Conservation (phyloP, 1,284 basidiomycete genomes). For the Pseudozyma flocculosa region DNA sequence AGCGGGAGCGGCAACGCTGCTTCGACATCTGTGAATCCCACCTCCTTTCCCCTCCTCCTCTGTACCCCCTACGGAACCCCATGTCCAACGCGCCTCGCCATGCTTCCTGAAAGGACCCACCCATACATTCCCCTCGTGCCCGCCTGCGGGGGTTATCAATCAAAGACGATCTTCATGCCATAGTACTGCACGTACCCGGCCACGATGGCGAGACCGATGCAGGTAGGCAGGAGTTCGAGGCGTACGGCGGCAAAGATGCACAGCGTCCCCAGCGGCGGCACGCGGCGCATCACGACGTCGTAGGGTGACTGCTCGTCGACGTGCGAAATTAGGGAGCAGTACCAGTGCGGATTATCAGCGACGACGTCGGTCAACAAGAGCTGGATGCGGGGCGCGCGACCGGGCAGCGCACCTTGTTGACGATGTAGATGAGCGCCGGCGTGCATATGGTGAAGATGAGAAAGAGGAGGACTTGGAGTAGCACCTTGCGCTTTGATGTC, state of each 20-base stretch:
- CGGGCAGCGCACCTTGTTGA: constrained; percentile 53
- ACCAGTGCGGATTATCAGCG: not conserved
- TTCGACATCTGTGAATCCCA: too few relatives aligned
- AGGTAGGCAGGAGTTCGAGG: constrained; percentile 49
- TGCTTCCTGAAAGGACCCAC: too few relatives aligned
- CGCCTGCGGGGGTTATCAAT: constrained; percentile 3
- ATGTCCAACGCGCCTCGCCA: too few relatives aligned
- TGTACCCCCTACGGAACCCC: too few relatives aligned
- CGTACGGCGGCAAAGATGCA: constrained; percentile 58
- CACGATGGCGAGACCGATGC: constrained; percentile 48
- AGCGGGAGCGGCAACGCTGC: too few relatives aligned
- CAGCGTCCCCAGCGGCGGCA: constrained; percentile 57
- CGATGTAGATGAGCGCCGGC: constrained; percentile 42
- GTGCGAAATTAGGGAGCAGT: constrained; percentile 8
- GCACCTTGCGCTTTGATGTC: constrained; percentile 19
- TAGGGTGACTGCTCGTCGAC: constrained; percentile 39
- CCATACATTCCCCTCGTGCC: not conserved
- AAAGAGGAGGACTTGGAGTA: constrained; percentile 31
- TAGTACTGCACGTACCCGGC: constrained; percentile 28
- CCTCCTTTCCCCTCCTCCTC: too few relatives aligned
- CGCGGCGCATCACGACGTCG: constrained; percentile 49
- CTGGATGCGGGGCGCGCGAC: too few relatives aligned
- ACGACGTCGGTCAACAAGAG: too few relatives aligned
- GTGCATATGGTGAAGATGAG: constrained; percentile 31
- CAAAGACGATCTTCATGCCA: constrained; percentile 16